A percentile compares a stretch with the other conserved stretches of the same genome.
phyloP scores from a whole-genome alignment of 2,329 filamentous ascomycete genomes.

The Claviceps sorghi region DNA sequence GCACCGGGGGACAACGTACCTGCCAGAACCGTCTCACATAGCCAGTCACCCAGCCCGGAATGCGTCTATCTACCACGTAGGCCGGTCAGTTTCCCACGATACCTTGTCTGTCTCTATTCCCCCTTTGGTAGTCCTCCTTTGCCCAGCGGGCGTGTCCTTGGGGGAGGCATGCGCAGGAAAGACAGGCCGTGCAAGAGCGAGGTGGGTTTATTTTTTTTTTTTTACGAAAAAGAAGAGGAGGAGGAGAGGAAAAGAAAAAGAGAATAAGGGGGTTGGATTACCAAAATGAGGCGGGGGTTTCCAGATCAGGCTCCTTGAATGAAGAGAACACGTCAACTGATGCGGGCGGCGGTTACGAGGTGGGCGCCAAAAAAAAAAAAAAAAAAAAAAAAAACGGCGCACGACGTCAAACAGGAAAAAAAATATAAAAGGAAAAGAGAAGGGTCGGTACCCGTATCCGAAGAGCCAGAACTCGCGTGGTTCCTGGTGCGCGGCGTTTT shows the following conservation, averaged over 20 bases:
- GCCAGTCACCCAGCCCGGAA: conserved; percentile 82
- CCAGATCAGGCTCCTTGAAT: conserved; percentile 73
- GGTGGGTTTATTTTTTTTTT: too few species aligned
- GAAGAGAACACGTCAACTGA: not conserved
- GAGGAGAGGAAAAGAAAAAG: not conserved
- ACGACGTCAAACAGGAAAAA: not conserved
- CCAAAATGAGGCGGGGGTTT: conserved; percentile 94
- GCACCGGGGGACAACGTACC: conserved; percentile 37
- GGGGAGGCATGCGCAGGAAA: not conserved
- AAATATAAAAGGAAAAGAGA: not conserved
- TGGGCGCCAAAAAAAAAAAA: too few species aligned
- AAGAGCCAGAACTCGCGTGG: conserved; percentile 80
- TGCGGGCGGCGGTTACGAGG: not conserved
- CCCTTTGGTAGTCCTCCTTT: not conserved
- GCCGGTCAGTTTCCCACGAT: not conserved
- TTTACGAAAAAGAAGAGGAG: too few species aligned
- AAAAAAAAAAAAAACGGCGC: not conserved
- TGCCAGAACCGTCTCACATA: conserved; percentile 98
- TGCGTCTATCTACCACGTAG: conserved; percentile 49
- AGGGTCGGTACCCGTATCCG: conserved; percentile 68
- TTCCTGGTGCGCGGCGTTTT: conserved; percentile 8
- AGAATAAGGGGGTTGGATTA: conserved; percentile 26
- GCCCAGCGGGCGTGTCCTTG: not conserved
- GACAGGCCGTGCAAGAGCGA: not conserved
- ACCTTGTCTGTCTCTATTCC: not conserved